A percentile compares a stretch with the other conserved stretches of the same genome.
Evolutionary conservation across 306 rosid genomes (phyloP).

Genomic region (Cyclanthera cordifolia): DNA sequence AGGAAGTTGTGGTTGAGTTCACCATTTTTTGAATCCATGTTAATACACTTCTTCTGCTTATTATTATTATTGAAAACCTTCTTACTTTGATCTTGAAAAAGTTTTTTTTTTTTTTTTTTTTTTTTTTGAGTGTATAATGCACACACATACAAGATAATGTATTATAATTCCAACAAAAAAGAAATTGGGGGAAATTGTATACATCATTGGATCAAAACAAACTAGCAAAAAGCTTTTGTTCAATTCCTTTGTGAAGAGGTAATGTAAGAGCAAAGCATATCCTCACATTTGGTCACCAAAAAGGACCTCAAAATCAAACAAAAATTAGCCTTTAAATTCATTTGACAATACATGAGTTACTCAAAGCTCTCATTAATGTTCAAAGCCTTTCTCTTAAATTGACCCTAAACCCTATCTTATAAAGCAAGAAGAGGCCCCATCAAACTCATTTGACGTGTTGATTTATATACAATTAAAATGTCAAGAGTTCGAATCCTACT

Average conservation of each 20-base stretch:
- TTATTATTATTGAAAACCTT: no score
- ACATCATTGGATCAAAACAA: conserved; percentile 9
- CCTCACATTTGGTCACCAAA: conserved; percentile 14
- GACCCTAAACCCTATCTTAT: background rate
- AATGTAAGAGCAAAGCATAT: conserved; percentile 3
- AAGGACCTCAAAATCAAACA: conserved; percentile 2
- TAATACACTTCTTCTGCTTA: no score
- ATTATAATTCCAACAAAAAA: background rate
- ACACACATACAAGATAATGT: background rate
- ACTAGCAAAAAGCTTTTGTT: conserved; percentile 1
- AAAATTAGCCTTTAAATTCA: conserved; percentile 1
- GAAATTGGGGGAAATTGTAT: background rate
- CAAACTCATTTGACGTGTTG: no score
- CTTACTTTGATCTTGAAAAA: background rate
- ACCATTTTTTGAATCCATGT: no score
- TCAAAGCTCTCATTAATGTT: background rate
- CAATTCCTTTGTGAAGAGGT: conserved; percentile 7
- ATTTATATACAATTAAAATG: background rate
- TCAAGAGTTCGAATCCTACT: no score
- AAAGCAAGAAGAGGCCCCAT: background rate
- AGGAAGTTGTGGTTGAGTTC: no score
- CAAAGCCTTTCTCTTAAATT: background rate
- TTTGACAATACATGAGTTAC: background rate
- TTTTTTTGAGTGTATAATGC: background rate
- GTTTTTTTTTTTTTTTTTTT: no score